Evolutionary conservation across 2,329 filamentous ascomycete genomes (phyloP).

Genomic region (Fusarium zealandicum): DNA sequence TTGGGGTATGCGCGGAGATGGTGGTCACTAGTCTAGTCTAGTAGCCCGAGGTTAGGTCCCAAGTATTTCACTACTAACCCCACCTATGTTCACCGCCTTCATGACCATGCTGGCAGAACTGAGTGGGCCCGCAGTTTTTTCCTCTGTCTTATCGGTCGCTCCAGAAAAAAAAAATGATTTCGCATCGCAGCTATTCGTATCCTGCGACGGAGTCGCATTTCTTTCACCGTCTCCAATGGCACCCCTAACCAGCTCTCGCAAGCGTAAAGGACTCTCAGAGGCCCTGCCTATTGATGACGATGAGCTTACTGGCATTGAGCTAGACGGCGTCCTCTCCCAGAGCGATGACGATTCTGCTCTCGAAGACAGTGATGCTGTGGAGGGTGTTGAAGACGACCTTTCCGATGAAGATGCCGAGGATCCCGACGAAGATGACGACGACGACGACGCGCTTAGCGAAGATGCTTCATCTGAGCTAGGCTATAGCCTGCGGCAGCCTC

Average conservation of each 20-base stretch:
- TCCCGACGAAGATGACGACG: slow-evolving; percentile 46
- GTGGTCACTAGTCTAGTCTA: too few species aligned
- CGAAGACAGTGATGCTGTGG: slow-evolving; percentile 47
- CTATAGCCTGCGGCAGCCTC: slow-evolving; percentile 30
- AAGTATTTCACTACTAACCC: too few species aligned
- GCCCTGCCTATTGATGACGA: slow-evolving; percentile 28
- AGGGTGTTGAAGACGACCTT: slow-evolving; percentile 45
- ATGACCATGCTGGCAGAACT: neutral
- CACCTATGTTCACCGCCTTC: too few species aligned
- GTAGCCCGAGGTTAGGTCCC: too few species aligned
- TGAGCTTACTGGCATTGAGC: slow-evolving; percentile 53
- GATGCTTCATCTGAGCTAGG: slow-evolving; percentile 49
- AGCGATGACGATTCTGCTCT: slow-evolving; percentile 66
- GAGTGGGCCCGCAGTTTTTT: neutral
- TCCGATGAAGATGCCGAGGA: slow-evolving; percentile 4
- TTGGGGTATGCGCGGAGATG: too few species aligned
- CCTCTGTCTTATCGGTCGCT: slow-evolving; percentile 21
- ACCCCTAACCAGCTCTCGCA: slow-evolving; percentile 31
- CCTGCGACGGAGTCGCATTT: neutral
- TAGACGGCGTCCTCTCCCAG: slow-evolving; percentile 64
- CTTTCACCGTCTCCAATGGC: slow-evolving; percentile 28
- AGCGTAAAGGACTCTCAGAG: slow-evolving; percentile 35
- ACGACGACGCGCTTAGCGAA: slow-evolving; percentile 40
- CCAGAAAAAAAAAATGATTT: slow-evolving; percentile 14
- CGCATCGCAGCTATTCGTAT: neutral